Evolutionary conservation across 148 eudicot species (phyloP), one percentile per base, ranked within the genome.

Genomic region (Silene latifolia): DNA sequence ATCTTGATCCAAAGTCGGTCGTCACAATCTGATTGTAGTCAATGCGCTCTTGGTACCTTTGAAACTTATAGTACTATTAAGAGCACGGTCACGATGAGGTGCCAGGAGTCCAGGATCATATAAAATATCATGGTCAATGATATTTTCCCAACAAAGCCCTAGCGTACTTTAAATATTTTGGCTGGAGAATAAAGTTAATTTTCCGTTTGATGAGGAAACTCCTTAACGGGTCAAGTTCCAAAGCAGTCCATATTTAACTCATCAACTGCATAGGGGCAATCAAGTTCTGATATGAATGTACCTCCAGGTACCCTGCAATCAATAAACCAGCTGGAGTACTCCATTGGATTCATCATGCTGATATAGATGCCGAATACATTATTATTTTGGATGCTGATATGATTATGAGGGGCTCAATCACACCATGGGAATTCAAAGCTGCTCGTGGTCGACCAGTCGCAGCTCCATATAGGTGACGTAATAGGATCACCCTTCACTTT

Each of bases 371-470:
- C 47, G 97, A 95, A 78, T 95, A 82, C 79, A 83, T 95, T 61
- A 86, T 95, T 44, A 95, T 95, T 39, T 73, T 95, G 66, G 98
- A 95, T 80, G 93, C 98, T 74, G 98, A 95, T 82, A 95, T 95
- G 98, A 89, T 95, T 72, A 86, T 95, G 90, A 88, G 97, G 84
- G 97, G 98, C 76, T 85, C 97, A 63, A 87, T 95, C 65, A 95
- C 97, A 54, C 98, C 98, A 44, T 95, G 98, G 98, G 97, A 92
- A 80, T 89, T 86, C 83, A 82, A 87, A 62, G 96, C 98, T 46
- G 86, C 86, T 17, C 89, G 86, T 72, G 97, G 98, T 18, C 87
- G 79, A 65, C 98, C 98, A 54, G 98, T 95, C 82, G 87, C 97
- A 70, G 89, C 98, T 82, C 97, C 97, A 48, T 92, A 95, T 77